phyloP scores from a whole-genome alignment of 208 protist species.

The Trypanosoma avium region DNA sequence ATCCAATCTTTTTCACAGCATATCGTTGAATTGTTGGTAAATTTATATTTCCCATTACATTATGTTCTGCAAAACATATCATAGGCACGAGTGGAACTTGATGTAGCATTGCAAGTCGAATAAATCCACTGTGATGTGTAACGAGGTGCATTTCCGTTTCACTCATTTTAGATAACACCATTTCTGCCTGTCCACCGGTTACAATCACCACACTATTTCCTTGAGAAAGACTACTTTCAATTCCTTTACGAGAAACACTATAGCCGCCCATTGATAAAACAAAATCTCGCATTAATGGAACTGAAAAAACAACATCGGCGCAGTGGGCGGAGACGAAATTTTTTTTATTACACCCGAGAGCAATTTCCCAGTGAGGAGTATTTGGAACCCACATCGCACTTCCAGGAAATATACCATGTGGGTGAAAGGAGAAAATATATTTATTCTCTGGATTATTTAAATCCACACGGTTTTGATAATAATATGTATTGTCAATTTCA shows the following conservation, averaged over 20 bases:
- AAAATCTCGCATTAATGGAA: conserved; percentile 68
- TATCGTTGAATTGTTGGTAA: conserved; percentile 48
- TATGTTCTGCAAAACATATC: conserved; percentile 63
- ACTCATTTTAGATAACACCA: conserved; percentile 44
- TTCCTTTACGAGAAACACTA: conserved; percentile 45
- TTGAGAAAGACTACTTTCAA: conserved; percentile 39
- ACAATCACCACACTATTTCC: conserved; percentile 66
- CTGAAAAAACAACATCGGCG: conserved; percentile 63
- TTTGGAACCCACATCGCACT: conserved; percentile 40
- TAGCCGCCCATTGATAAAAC: conserved; percentile 36
- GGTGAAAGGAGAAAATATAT: conserved; percentile 77
- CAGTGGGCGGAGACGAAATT: conserved; percentile 49
- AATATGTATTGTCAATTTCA: not conserved
- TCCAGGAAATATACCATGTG: conserved; percentile 78
- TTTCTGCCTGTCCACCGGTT: conserved; percentile 76
- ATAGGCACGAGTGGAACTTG: conserved; percentile 59
- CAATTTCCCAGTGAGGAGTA: conserved; percentile 39
- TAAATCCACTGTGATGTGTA: conserved; percentile 68
- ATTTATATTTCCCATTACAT: conserved; percentile 67
- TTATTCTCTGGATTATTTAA: conserved; percentile 52
- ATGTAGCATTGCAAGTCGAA: conserved; percentile 53
- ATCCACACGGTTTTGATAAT: conserved; percentile 26
- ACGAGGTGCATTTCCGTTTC: conserved; percentile 69
- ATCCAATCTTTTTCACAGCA: conserved; percentile 52
- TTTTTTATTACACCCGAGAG: conserved; percentile 34